Evolutionary conservation across 129 eudicot genomes (phyloP).

Genomic region (Artemisia tridentata): DNA sequence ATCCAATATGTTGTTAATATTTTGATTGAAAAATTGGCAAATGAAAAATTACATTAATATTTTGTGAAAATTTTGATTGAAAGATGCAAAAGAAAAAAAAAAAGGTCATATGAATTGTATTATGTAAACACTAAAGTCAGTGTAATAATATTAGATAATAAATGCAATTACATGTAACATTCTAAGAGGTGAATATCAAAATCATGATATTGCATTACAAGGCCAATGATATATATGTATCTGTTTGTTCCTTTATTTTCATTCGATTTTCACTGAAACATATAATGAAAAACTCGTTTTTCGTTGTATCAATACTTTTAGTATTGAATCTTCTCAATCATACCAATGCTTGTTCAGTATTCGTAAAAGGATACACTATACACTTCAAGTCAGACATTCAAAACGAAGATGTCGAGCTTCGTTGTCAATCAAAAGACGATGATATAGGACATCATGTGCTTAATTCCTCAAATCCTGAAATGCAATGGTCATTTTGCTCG

Average conservation of each 20-base stretch:
- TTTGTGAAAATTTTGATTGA: too few species aligned
- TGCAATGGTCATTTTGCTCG: neutral
- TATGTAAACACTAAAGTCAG: too few species aligned
- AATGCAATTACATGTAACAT: too few species aligned
- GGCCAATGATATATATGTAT: neutral
- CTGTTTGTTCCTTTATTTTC: neutral
- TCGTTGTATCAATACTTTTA: neutral
- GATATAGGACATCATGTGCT: slow-evolving; percentile 15
- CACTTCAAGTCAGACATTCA: slow-evolving; percentile 15
- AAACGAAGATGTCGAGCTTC: slow-evolving; percentile 5
- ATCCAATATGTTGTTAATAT: too few species aligned
- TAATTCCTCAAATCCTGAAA: slow-evolving; percentile 8
- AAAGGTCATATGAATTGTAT: too few species aligned
- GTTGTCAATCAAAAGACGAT: slow-evolving; percentile 6
- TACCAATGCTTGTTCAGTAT: neutral
- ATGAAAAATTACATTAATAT: too few species aligned
- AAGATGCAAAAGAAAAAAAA: too few species aligned
- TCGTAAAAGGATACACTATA: neutral
- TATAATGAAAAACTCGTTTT: neutral
- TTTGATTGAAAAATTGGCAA: too few species aligned
- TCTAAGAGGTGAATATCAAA: neutral
- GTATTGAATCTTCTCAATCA: neutral
- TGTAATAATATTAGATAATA: too few species aligned
- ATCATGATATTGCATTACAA: neutral
- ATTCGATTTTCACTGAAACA: neutral